Percentiles rank a stretch among this genome's conserved stretches.
Evolutionary conservation across 805 yeast genomes (phyloP).

Genomic region (Wickerhamiella slavikovae): DNA sequence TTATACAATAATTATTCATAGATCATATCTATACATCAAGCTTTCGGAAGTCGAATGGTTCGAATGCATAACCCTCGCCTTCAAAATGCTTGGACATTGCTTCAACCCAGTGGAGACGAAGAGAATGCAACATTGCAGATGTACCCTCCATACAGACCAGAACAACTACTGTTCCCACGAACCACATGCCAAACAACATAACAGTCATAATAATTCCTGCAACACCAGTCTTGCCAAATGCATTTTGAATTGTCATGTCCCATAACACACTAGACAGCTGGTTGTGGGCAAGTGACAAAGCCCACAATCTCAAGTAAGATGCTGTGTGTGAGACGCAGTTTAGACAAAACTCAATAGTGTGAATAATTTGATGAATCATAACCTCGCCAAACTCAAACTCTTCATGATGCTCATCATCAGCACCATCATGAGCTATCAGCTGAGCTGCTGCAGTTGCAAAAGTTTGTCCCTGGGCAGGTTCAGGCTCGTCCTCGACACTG

Average conservation of each 20-base stretch:
- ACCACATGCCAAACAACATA: conserved; percentile 83
- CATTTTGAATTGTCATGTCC: conserved; percentile 81
- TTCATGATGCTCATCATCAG: conserved; percentile 23
- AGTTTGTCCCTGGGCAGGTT: too few relatives aligned
- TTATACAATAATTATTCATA: too few relatives aligned
- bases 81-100: conserved; percentile 96
- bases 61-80: conserved; percentile 85
- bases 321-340: conserved; percentile 97
- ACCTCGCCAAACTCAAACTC: conserved; percentile 73
- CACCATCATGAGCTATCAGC: conserved; percentile 18
- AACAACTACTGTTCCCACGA: conserved; percentile 72
- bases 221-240: conserved; percentile 48
- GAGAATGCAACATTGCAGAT: conserved; percentile 92
- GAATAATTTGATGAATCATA: conserved; percentile 92
- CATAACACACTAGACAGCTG: conserved; percentile 85
- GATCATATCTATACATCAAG: neutral
- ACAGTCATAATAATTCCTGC: conserved; percentile 55
- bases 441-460: too few relatives aligned
- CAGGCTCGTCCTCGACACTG: conserved; percentile 15
- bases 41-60: conserved; percentile 51
- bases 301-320: conserved; percentile 90
- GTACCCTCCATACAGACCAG: conserved; percentile 97
- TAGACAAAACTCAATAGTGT: conserved; percentile 90
- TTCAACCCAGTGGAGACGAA: conserved; percentile 98
- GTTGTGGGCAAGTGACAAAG: conserved; percentile 87